Evolutionary conservation across 345 rosid species (phyloP).

Genomic region (Populus pruinosa): DNA sequence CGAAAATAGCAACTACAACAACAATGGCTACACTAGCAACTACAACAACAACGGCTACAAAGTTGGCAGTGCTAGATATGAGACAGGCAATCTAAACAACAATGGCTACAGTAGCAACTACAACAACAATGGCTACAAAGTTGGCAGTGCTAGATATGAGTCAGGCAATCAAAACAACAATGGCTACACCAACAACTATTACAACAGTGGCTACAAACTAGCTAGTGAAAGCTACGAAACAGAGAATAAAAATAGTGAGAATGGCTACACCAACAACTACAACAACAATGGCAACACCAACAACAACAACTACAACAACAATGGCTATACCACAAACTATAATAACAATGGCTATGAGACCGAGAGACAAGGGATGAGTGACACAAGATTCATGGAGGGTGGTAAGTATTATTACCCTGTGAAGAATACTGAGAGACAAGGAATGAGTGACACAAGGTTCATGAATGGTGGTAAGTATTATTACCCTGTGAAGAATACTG

Average conservation of each 20-base stretch:
- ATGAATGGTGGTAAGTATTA: too few species aligned
- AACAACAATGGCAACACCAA: too few species aligned
- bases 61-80: neutral
- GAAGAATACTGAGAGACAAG: neutral
- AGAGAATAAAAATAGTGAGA: too few species aligned
- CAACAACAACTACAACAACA: neutral
- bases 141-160: neutral
- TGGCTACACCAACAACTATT: conserved; percentile 4
- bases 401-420: too few species aligned
- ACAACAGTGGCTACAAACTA: too few species aligned
- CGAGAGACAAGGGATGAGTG: neutral
- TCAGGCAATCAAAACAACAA: neutral
- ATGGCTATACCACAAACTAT: conserved; percentile 11
- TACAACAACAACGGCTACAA: conserved; percentile 12
- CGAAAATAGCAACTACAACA: conserved; percentile 18
- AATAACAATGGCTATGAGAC: conserved; percentile 22
- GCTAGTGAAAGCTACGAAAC: too few species aligned
- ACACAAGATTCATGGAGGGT: too few species aligned
- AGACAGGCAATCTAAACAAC: neutral
- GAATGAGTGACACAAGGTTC: too few species aligned
- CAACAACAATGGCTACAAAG: conserved; percentile 12
- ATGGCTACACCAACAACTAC: too few species aligned
- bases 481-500: neutral
- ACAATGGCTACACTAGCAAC: conserved; percentile 7
- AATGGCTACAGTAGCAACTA: conserved; percentile 14